A percentile compares a stretch with the other conserved stretches of the same genome.
phyloP scores from a whole-genome alignment of 2,329 filamentous ascomycete species.

The Rhexocercosporidium sp. region DNA sequence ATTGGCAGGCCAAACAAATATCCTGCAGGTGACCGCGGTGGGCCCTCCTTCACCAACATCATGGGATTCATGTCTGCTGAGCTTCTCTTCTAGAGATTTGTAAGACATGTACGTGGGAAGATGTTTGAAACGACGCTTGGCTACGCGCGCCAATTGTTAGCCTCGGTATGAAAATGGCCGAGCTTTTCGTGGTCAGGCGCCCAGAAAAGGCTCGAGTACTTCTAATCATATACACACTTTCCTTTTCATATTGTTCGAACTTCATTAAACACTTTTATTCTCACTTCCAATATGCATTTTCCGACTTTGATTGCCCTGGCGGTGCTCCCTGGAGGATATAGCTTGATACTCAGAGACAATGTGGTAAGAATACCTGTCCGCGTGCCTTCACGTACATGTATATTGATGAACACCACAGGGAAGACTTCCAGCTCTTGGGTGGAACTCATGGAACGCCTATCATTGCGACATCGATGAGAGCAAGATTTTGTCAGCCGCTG shows the following conservation, averaged over 20 bases:
- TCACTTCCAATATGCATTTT: background rate
- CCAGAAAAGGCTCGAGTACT: background rate
- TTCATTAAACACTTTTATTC: background rate
- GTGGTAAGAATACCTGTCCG: conserved; percentile 2
- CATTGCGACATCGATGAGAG: conserved; percentile 53
- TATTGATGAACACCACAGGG: conserved; percentile 18
- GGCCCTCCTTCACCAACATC: background rate
- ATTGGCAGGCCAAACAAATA: background rate
- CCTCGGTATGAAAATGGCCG: background rate
- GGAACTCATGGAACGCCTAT: conserved; percentile 60
- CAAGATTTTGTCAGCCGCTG: conserved; percentile 52
- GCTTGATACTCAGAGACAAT: conserved; percentile 16
- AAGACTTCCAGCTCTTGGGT: conserved; percentile 44
- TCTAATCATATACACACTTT: background rate
- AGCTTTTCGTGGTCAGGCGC: background rate
- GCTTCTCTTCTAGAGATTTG: background rate
- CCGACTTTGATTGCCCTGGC: conserved; percentile 5
- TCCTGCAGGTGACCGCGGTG: background rate
- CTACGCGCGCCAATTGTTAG: background rate
- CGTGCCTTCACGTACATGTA: background rate
- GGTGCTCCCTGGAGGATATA: conserved; percentile 2
- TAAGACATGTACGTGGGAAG: background rate
- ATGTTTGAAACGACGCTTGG: background rate
- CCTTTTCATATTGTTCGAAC: background rate
- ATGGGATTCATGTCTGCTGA: background rate